Conservation (phyloP, 2,329 filamentous ascomycete species). For the Lasiodiplodia theobromae region DNA sequence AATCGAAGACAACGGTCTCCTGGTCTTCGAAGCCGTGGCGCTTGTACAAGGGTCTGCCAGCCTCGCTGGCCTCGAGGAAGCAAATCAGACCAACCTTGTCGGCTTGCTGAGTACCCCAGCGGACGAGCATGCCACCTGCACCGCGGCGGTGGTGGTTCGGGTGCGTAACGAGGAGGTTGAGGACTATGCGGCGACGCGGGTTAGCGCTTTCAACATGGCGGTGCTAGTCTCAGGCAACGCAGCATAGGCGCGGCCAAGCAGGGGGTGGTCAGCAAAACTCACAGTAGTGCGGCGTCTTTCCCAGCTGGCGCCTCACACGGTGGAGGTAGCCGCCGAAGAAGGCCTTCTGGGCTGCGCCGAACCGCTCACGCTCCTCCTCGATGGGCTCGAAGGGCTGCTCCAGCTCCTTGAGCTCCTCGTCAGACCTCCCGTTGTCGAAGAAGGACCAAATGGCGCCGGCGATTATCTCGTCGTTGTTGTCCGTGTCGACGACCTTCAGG, state of each 20-base stretch:
- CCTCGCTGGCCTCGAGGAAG: constrained; percentile 51
- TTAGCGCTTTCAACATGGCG: constrained; percentile 37
- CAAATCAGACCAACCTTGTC: constrained; percentile 46
- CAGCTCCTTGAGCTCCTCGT: constrained; percentile 33
- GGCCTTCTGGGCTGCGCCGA: neutral
- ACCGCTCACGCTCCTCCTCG: constrained; percentile 18
- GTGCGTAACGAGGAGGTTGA: constrained; percentile 27
- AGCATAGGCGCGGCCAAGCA: too few relatives aligned
- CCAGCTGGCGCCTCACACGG: neutral
- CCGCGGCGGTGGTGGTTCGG: constrained; percentile 29
- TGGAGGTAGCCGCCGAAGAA: constrained; percentile 22
- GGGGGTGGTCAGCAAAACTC: neutral
- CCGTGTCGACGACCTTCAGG: constrained; percentile 30
- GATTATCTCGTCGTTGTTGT: constrained; percentile 33
- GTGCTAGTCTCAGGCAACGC: neutral
- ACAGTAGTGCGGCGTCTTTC: constrained; percentile 28
- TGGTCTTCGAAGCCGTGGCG: constrained; percentile 37
- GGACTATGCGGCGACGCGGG: constrained; percentile 32
- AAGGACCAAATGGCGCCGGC: constrained; percentile 28
- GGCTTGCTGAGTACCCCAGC: constrained; percentile 28
- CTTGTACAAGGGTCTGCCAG: constrained; percentile 48
- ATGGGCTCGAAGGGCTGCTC: constrained; percentile 26
- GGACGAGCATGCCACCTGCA: constrained; percentile 22
- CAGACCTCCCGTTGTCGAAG: constrained; percentile 14
- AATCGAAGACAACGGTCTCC: constrained; percentile 37